Conservation (phyloP, 352 stramenopile species). For the Blastocystis sp. region DNA sequence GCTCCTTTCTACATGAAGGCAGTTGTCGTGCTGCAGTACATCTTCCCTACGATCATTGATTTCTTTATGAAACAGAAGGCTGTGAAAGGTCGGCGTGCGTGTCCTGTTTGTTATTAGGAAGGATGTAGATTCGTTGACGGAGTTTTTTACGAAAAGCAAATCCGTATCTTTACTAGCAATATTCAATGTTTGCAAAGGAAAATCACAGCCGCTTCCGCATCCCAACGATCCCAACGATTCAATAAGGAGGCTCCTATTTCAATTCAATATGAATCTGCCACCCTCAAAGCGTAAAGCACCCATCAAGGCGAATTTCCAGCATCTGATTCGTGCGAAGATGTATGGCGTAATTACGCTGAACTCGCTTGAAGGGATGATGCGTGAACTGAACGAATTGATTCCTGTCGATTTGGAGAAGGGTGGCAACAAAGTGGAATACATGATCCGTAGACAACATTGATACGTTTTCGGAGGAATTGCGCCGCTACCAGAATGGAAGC, state of each 20-base stretch:
- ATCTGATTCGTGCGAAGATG: slow-evolving; percentile 41
- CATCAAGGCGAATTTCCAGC: slow-evolving; percentile 38
- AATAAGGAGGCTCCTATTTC: too few relatives aligned
- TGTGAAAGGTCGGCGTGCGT: not conserved
- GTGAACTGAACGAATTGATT: slow-evolving; percentile 47
- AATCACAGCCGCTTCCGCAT: too few relatives aligned
- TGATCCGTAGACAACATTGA: slow-evolving; percentile 49
- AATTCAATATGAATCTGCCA: slow-evolving; percentile 27
- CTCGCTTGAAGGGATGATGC: slow-evolving; percentile 55
- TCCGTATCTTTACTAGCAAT: not conserved
- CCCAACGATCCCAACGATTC: too few relatives aligned
- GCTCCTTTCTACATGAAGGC: slow-evolving; percentile 36
- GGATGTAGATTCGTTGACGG: not conserved
- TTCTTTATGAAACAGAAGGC: slow-evolving; percentile 14
- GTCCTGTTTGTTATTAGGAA: not conserved
- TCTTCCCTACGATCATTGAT: slow-evolving; percentile 13
- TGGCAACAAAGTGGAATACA: not conserved
- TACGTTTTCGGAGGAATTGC: slow-evolving; percentile 56
- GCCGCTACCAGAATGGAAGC: slow-evolving; percentile 36
- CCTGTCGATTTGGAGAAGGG: slow-evolving; percentile 53
- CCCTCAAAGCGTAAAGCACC: slow-evolving; percentile 23
- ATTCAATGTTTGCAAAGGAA: not conserved
- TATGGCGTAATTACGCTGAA: slow-evolving; percentile 56
- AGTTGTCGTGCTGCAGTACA: slow-evolving; percentile 31
- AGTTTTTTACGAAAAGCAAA: not conserved